Evolutionary conservation across 345 rosid species (phyloP).

Genomic region (Rhizophora apiculata): DNA sequence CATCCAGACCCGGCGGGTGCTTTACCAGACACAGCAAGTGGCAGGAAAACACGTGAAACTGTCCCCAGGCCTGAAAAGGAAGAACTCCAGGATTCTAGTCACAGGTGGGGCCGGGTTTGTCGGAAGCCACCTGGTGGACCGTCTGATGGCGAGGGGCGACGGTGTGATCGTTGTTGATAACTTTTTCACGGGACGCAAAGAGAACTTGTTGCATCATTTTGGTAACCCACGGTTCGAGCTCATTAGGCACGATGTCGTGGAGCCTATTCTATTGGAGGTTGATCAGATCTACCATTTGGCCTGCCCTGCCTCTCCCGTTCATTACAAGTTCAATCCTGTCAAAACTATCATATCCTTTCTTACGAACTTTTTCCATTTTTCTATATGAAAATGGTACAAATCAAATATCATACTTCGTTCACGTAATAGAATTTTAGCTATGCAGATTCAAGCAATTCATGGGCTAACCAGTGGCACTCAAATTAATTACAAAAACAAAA

Average conservation of each 20-base stretch:
- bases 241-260: conserved; percentile 73
- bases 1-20: conserved; percentile 24
- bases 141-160: conserved; percentile 69
- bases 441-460: too few species aligned
- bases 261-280: conserved; percentile 74
- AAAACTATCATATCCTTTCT: conserved; percentile 80
- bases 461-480: too few species aligned
- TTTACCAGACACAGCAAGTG: conserved; percentile 18
- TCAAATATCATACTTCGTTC: too few species aligned
- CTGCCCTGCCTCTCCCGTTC: conserved; percentile 88
- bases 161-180: conserved; percentile 74
- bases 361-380: background rate
- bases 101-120: conserved; percentile 91
- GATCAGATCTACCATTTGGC: conserved; percentile 93
- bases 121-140: conserved; percentile 88
- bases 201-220: conserved; percentile 64
- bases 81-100: conserved; percentile 55
- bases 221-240: conserved; percentile 75
- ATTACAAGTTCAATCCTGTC: conserved; percentile 86
- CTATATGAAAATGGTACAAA: too few species aligned
- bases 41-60: conserved; percentile 24
- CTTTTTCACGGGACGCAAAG: conserved; percentile 74
- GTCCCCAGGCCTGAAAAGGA: conserved; percentile 54
- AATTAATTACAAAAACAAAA: too few species aligned
- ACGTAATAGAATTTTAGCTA: too few species aligned